Conservation (phyloP, 2,329 filamentous ascomycete genomes). For the Hypoxylon sp. region DNA sequence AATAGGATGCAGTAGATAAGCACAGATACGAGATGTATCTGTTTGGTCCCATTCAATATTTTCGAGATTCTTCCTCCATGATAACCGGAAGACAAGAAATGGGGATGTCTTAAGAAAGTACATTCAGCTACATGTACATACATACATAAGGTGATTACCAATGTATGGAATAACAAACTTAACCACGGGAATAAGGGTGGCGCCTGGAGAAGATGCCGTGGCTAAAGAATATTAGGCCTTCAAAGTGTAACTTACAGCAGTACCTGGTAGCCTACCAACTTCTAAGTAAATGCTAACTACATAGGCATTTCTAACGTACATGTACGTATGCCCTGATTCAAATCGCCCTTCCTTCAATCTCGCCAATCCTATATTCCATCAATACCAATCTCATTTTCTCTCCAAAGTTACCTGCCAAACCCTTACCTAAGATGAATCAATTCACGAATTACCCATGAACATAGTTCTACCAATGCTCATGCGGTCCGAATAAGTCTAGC, state of each 20-base stretch:
- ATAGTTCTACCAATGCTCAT: constrained; percentile 29
- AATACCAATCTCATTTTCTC: constrained; percentile 12
- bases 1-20: not conserved
- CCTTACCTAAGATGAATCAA: constrained; percentile 7
- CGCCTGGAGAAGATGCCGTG: constrained; percentile 1
- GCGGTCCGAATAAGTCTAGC: constrained; percentile 37
- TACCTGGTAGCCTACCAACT: constrained; percentile 6
- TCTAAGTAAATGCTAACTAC: constrained; percentile 9
- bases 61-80: not conserved
- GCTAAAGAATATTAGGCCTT: not conserved
- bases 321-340: not conserved
- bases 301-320: constrained; percentile 7
- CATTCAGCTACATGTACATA: no score
- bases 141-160: not conserved
- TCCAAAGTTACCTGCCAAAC: constrained; percentile 3
- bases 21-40: not conserved
- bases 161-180: constrained; percentile 6
- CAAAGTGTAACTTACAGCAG: constrained; percentile 12
- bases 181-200: constrained; percentile 28
- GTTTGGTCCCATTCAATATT: not conserved
- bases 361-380: constrained; percentile 27
- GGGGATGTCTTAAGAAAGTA: not conserved
- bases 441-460: constrained; percentile 25
- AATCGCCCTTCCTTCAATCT: constrained; percentile 28
- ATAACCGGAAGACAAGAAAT: not conserved